Evolutionary conservation across 768 basidiomycete genomes (phyloP), one percentile per base, ranked within the genome.

Genomic region (Fistulinella prunicolor): DNA sequence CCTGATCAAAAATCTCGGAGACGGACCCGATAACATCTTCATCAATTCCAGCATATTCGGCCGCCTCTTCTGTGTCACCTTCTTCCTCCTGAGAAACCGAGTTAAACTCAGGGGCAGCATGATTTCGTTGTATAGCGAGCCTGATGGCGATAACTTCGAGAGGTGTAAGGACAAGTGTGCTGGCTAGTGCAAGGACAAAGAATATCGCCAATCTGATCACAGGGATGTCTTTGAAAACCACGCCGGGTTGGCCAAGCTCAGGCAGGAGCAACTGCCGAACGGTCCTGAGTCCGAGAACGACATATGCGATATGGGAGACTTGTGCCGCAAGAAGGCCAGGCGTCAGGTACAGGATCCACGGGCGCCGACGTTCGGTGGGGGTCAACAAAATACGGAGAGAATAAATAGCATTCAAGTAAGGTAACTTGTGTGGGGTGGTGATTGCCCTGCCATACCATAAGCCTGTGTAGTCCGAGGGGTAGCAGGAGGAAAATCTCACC

Each of bases 11-110:
- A 32, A 26, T 9, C 12, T 14, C 5, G 36, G 22, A 30, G 22
- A 62, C 82, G 42, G 55, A 87, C 86, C 88, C 89, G 53, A 93
- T 89, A 16, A 93, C 90, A 55, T 93, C 90, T 59, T 93, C 89
- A 22, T 86, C 82, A 6, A 72, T 66, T 14, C 84, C 86, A 21
- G 80, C 73, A 56, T 81, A 92, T 54, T 88, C 86, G 6, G 70
- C 66, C 1, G 70, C 68, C 38, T 80, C 78, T 48, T 87, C 78
- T 3, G 70, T 71, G 56, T 86, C 83, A 6, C 79, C 81, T 34
- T 84, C 83, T 16, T 80, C 80, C 56, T 91, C 87, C 59, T 89
- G 86, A 4, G 81, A 70, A 24, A 87, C 80, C 1, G 86, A 83
- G 53, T 88, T 86, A 59, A 80, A 87, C 46, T 85, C 86, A 6